A percentile compares a stretch with the other conserved stretches of the same genome.
Evolutionary conservation across 2,329 filamentous ascomycete genomes (phyloP).

Genomic region (Pseudogymnoascus destructans): DNA sequence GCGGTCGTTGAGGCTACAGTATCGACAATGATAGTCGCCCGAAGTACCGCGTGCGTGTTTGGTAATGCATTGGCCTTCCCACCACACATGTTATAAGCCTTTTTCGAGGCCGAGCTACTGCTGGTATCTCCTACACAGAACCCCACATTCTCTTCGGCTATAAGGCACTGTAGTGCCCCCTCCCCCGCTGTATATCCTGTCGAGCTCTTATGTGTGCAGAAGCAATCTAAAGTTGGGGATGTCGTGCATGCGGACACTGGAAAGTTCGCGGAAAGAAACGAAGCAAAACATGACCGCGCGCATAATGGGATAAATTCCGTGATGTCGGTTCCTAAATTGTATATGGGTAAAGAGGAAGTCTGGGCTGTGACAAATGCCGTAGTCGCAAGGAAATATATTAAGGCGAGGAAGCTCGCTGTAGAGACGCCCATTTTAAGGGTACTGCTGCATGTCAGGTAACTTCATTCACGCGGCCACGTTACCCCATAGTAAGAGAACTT

Average conservation of each 20-base stretch:
- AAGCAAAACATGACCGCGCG: constrained; percentile 46
- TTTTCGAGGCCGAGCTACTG: constrained; percentile 32
- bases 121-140: constrained; percentile 38
- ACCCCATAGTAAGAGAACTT: not conserved
- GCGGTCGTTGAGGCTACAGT: constrained; percentile 22
- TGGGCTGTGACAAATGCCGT: not conserved
- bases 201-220: constrained; percentile 46
- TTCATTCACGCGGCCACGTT: not conserved
- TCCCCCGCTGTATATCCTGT: constrained; percentile 60
- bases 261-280: constrained; percentile 50
- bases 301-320: constrained; percentile 31
- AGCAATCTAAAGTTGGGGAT: constrained; percentile 42
- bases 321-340: constrained; percentile 14
- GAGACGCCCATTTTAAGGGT: not conserved
- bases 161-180: constrained; percentile 53
- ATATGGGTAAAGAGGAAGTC: not conserved
- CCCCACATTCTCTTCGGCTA: constrained; percentile 37
- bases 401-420: not conserved
- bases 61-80: constrained; percentile 35
- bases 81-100: constrained; percentile 46
- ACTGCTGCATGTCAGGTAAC: not conserved
- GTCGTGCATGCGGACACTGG: constrained; percentile 35
- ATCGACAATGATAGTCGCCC: constrained; percentile 39
- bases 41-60: constrained; percentile 46
- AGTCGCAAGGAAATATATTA: not conserved